Evolutionary conservation across 257 asterid species (phyloP).

Genomic region (Misopates orontium): DNA sequence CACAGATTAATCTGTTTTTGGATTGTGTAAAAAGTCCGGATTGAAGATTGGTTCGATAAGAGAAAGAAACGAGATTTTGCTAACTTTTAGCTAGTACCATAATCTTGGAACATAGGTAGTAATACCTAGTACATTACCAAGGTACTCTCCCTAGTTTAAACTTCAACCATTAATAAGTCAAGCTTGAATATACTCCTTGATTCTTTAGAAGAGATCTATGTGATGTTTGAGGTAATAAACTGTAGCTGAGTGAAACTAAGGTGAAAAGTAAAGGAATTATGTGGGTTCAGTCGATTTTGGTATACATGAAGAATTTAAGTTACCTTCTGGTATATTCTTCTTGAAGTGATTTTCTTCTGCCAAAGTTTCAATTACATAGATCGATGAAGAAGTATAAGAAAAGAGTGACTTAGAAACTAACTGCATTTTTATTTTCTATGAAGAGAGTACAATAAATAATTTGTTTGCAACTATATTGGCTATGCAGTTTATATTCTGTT

Average conservation of each 20-base stretch:
- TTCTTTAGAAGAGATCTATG: neutral
- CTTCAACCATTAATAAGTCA: neutral
- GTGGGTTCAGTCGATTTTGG: neutral
- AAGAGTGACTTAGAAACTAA: no score
- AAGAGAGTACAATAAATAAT: no score
- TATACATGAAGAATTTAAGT: no score
- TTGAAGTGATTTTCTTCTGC: no score
- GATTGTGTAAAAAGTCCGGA: neutral
- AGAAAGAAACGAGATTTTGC: neutral
- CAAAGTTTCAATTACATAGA: no score
- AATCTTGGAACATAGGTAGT: neutral
- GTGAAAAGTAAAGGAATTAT: neutral
- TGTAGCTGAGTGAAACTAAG: conserved; percentile 1
- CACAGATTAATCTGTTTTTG: neutral
- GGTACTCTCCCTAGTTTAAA: neutral
- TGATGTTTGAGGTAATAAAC: no score
- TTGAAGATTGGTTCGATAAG: conserved; percentile 4
- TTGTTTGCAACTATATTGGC: no score
- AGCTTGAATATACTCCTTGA: neutral
- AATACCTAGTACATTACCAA: neutral
- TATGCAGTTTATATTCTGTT: no score
- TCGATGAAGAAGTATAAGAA: no score
- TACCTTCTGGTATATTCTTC: no score
- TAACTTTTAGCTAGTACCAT: neutral
- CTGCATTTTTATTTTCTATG: no score